Evolutionary conservation across 495 filamentous ascomycete genomes (phyloP).

Genomic region (Cudoniella acicularis): DNA sequence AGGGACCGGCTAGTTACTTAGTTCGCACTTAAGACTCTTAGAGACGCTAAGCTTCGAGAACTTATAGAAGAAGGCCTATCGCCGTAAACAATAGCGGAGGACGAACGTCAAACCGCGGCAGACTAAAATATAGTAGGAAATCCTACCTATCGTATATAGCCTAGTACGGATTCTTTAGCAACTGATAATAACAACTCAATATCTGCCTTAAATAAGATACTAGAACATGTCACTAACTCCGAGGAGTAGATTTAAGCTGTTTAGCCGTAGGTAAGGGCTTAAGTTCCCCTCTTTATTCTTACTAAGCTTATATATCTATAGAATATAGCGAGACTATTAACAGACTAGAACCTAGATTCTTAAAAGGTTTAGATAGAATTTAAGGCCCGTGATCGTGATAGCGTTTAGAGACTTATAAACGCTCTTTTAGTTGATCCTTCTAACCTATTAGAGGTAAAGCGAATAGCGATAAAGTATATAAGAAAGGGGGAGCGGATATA

Average conservation of each 20-base stretch:
- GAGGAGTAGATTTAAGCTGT: conserved; percentile 12
- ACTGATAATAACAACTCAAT: conserved; percentile 7
- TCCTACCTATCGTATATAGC: conserved; percentile 2
- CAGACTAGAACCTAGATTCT: neutral
- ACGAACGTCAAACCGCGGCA: conserved; percentile 15
- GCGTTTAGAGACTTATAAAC: conserved; percentile 2
- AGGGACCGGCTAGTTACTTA: conserved; percentile 11
- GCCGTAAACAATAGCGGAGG: neutral
- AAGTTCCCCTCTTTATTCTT: conserved; percentile 7
- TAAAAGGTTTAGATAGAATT: conserved; percentile 4
- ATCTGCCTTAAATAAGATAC: conserved; percentile 13
- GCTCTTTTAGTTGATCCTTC: conserved; percentile 13
- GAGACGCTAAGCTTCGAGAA: conserved; percentile 14
- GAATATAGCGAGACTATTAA: conserved; percentile 5
- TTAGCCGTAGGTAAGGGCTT: conserved; percentile 4
- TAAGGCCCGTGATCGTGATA: conserved; percentile 6
- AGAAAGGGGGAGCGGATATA: conserved; percentile 10
- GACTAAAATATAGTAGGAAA: conserved; percentile 8
- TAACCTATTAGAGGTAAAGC: conserved; percentile 6
- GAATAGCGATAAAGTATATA: conserved; percentile 14
- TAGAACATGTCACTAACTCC: conserved; percentile 13
- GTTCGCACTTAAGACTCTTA: conserved; percentile 17
- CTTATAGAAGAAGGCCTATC: conserved; percentile 9
- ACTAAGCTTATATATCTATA: conserved; percentile 13
- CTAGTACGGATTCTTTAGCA: conserved; percentile 7